Evolutionary conservation across 306 rosid genomes (phyloP).

Genomic region (Styphnolobium japonicum): DNA sequence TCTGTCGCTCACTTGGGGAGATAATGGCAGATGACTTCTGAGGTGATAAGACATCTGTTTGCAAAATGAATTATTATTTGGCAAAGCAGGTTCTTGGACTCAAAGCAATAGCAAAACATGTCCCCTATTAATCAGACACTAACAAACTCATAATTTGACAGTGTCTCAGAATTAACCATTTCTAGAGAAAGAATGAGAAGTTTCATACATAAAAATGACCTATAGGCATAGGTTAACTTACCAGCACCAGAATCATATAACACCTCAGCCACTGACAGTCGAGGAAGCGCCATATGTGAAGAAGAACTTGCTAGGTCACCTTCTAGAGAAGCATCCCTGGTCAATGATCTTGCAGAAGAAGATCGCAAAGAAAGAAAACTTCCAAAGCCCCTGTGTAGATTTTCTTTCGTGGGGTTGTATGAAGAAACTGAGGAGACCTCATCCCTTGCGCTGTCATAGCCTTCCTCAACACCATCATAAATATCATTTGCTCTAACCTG

Average conservation of each 20-base stretch:
- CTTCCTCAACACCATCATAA: constrained; percentile 79
- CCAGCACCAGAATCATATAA: constrained; percentile 61
- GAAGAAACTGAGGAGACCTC: constrained; percentile 96
- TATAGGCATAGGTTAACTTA: constrained; percentile 13
- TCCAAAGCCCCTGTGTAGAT: constrained; percentile 66
- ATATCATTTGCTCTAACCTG: constrained; percentile 91
- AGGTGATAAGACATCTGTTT: constrained; percentile 62
- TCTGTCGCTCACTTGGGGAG: constrained; percentile 63
- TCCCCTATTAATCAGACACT: not conserved
- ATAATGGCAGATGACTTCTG: constrained; percentile 46
- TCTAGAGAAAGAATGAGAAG: not conserved
- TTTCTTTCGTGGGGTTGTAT: constrained; percentile 72
- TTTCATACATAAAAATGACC: not conserved
- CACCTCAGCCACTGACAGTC: constrained; percentile 79
- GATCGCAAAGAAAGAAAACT: constrained; percentile 83
- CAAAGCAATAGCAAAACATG: constrained; percentile 11
- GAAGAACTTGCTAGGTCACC: constrained; percentile 74
- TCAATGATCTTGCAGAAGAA: constrained; percentile 67
- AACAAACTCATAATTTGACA: not conserved
- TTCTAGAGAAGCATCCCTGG: constrained; percentile 52
- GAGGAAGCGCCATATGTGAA: constrained; percentile 66
- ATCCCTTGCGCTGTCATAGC: constrained; percentile 91
- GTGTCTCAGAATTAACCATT: constrained; percentile 15
- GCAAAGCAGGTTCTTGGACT: constrained; percentile 27
- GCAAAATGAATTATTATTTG: constrained; percentile 28